phyloP scores from a whole-genome alignment of 1,139 yeast genomes.

The Lodderomyces elongisporus region DNA sequence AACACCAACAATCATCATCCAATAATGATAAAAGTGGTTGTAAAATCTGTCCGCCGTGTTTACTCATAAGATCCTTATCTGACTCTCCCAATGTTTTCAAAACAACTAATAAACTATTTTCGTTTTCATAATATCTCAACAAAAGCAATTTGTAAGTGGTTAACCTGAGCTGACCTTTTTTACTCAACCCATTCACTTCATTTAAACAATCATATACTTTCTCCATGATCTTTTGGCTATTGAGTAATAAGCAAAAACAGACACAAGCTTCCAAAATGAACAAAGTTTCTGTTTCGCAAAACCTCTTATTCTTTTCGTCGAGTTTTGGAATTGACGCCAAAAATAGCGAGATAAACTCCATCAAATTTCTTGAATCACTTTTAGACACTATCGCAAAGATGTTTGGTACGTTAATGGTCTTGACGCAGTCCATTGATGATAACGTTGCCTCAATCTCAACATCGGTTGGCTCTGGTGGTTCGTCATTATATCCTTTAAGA shows the following conservation, averaged over 20 bases:
- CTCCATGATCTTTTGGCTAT: conserved; percentile 30
- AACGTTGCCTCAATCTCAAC: conserved; percentile 85
- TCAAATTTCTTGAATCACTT: conserved; percentile 22
- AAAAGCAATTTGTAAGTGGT: conserved; percentile 40
- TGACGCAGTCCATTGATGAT: conserved; percentile 77
- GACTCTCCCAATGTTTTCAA: conserved; percentile 22
- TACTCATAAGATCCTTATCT: conserved; percentile 37
- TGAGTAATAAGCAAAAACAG: conserved; percentile 44
- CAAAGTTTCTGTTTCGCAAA: conserved; percentile 49
- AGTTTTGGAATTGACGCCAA: conserved; percentile 27
- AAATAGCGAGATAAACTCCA: conserved; percentile 19
- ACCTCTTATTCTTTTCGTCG: conserved; percentile 39
- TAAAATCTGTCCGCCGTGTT: conserved; percentile 48
- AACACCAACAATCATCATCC: conserved; percentile 46
- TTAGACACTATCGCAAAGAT: conserved; percentile 44
- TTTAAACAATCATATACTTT: conserved; percentile 21
- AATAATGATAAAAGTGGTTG: conserved; percentile 51
- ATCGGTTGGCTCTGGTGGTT: conserved; percentile 85
- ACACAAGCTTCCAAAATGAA: conserved; percentile 53
- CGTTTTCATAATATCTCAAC: conserved; percentile 26
- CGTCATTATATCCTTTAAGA: conserved; percentile 81
- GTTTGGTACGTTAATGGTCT: conserved; percentile 54
- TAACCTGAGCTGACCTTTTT: conserved; percentile 28
- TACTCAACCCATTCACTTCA: conserved; percentile 20
- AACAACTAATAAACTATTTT: conserved; percentile 16